Percentiles rank a stretch among this genome's conserved stretches.
Evolutionary conservation across 805 yeast species (phyloP).

Genomic region (Barnettozyma vustinii): DNA sequence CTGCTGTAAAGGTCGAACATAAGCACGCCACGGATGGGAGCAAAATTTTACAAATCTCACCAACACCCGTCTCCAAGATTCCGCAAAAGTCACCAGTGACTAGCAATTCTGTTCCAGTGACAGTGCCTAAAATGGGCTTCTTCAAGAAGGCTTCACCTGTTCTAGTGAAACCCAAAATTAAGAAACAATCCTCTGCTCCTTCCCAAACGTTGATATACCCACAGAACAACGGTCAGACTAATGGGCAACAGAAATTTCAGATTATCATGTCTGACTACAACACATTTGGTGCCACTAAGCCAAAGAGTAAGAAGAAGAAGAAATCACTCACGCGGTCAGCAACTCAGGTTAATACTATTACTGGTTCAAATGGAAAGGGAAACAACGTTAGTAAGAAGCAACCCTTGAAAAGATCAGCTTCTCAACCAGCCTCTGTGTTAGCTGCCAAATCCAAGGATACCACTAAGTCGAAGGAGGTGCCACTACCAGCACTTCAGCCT

Average conservation of each 20-base stretch:
- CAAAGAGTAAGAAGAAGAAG: slow-evolving; percentile 10
- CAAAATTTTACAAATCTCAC: slow-evolving; percentile 19
- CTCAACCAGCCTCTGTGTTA: slow-evolving; percentile 21
- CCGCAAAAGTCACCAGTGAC: not conserved
- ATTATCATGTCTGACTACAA: slow-evolving; percentile 32
- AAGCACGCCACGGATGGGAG: slow-evolving; percentile 1
- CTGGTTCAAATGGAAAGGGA: not conserved
- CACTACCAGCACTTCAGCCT: not conserved
- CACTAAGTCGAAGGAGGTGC: not conserved
- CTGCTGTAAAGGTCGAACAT: slow-evolving; percentile 21
- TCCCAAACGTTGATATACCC: not conserved
- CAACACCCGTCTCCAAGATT: slow-evolving; percentile 22
- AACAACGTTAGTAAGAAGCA: slow-evolving; percentile 14
- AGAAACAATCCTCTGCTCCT: not conserved
- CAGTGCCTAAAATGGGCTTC: slow-evolving; percentile 24
- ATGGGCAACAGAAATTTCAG: slow-evolving; percentile 22
- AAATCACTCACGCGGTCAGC: slow-evolving; percentile 21
- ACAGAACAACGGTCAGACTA: slow-evolving; percentile 2
- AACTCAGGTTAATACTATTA: slow-evolving; percentile 9
- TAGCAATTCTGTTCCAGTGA: not conserved
- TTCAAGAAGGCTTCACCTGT: slow-evolving; percentile 20
- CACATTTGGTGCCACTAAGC: slow-evolving; percentile 16
- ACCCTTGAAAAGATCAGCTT: slow-evolving; percentile 19
- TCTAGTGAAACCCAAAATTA: not conserved
- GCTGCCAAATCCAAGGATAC: slow-evolving; percentile 3